Conservation (phyloP, 140 eudicot genomes). For the Erigeron philadelphicus region DNA sequence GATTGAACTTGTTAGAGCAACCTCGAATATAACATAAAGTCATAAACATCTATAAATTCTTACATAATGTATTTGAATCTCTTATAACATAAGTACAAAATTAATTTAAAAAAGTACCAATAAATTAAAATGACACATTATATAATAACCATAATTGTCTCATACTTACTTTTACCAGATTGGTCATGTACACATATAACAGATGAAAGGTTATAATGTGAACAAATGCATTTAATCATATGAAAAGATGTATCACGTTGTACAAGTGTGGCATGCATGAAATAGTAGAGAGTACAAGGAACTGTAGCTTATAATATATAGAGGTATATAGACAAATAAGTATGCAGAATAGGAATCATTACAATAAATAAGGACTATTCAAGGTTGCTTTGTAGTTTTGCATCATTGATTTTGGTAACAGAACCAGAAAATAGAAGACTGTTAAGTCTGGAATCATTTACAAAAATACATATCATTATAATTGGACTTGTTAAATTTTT, state of each 20-base stretch:
- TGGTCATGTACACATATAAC: neutral
- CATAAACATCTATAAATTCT: neutral
- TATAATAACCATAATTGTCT: no score
- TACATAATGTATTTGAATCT: no score
- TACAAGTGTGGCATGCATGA: conserved; percentile 17
- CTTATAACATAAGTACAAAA: no score
- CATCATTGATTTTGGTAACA: conserved; percentile 1
- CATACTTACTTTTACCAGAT: no score
- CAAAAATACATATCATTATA: neutral
- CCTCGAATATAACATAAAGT: neutral
- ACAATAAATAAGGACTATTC: conserved; percentile 21
- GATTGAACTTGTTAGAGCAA: neutral
- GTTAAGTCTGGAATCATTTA: neutral
- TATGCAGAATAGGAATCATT: conserved; percentile 9
- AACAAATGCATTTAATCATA: neutral
- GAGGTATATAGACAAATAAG: conserved; percentile 5
- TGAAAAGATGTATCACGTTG: no score
- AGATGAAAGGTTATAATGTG: neutral
- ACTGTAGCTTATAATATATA: conserved; percentile 23
- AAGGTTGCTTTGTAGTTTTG: conserved; percentile 22
- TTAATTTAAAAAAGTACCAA: no score
- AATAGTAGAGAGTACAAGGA: conserved; percentile 22
- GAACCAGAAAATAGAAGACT: neutral
- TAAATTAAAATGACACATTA: no score
- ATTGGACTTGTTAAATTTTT: no score